Evolutionary conservation across 2,329 filamentous ascomycete genomes (phyloP).

Genomic region (Bisporella sp.): DNA sequence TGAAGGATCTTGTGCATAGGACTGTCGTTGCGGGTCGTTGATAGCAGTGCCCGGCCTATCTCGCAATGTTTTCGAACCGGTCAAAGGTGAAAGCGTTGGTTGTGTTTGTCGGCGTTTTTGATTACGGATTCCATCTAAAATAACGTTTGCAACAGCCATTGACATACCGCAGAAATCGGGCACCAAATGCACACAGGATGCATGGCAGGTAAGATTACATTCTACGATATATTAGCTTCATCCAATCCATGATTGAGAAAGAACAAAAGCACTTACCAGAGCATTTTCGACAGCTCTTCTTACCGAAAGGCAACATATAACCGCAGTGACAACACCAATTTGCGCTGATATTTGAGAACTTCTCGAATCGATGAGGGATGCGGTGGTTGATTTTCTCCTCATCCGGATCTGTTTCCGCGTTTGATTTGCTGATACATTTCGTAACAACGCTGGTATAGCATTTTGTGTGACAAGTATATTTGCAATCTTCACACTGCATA

Average conservation of each 20-base stretch:
- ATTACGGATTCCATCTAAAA: slow-evolving; percentile 76
- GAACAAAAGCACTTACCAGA: slow-evolving; percentile 49
- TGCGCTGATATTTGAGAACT: slow-evolving; percentile 95
- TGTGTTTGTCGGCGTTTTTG: slow-evolving; percentile 51
- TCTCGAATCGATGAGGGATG: slow-evolving; percentile 93
- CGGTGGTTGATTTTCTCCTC: slow-evolving; percentile 99
- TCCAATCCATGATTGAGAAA: not conserved
- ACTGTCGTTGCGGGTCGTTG: too few species aligned
- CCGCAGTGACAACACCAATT: slow-evolving; percentile 99
- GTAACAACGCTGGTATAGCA: slow-evolving; percentile 96
- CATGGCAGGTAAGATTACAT: slow-evolving; percentile 86
- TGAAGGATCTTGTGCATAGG: not conserved
- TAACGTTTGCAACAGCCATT: slow-evolving; percentile 93
- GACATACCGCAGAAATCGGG: slow-evolving; percentile 99
- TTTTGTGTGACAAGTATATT: slow-evolving; percentile 98
- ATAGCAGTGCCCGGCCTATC: too few species aligned
- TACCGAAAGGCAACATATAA: slow-evolving; percentile 88
- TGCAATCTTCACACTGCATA: slow-evolving; percentile 99
- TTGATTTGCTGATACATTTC: slow-evolving; percentile 99
- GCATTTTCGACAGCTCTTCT: slow-evolving; percentile 92
- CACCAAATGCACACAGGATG: slow-evolving; percentile 86
- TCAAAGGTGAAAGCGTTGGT: slow-evolving; percentile 18
- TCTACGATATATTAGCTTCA: slow-evolving; percentile 45
- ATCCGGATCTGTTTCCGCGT: slow-evolving; percentile 95
- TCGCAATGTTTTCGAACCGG: slow-evolving; percentile 9